Evolutionary conservation across 768 basidiomycete species (phyloP).

Genomic region (Lyophyllum shimeji): DNA sequence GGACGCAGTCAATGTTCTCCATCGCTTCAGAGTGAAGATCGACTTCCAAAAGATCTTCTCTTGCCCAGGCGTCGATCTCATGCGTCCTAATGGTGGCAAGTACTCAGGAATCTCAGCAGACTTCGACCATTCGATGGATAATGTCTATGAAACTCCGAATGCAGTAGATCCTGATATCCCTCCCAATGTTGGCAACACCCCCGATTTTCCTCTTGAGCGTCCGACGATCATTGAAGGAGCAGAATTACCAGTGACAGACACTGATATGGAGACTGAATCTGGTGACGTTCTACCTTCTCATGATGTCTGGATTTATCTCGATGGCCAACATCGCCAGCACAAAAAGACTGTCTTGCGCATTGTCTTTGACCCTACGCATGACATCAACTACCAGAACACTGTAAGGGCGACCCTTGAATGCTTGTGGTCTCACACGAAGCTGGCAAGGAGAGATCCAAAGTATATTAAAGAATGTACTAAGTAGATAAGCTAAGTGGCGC

Average conservation of each 20-base stretch:
- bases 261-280: not conserved
- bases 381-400: constrained; percentile 14
- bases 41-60: constrained; percentile 2
- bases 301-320: constrained; percentile 11
- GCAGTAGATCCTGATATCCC: not conserved
- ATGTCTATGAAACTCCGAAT: not conserved
- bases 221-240: not conserved
- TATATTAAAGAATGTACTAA: too few relatives aligned
- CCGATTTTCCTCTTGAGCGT: not conserved
- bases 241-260: not conserved
- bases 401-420: too few relatives aligned
- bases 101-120: constrained; percentile 26
- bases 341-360: constrained; percentile 16
- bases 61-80: constrained; percentile 17
- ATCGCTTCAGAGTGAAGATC: not conserved
- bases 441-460: too few relatives aligned
- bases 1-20: constrained; percentile 1
- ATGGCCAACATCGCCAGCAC: constrained; percentile 5
- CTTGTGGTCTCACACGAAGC: too few relatives aligned
- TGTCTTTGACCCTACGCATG: constrained; percentile 9
- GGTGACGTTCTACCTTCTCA: not conserved
- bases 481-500: too few relatives aligned
- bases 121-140: constrained; percentile 19
- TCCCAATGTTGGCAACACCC: not conserved
- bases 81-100: constrained; percentile 23